A percentile compares a stretch with the other conserved stretches of the same genome.
phyloP scores from a whole-genome alignment of 345 rosid species.

The Angophora floribunda region DNA sequence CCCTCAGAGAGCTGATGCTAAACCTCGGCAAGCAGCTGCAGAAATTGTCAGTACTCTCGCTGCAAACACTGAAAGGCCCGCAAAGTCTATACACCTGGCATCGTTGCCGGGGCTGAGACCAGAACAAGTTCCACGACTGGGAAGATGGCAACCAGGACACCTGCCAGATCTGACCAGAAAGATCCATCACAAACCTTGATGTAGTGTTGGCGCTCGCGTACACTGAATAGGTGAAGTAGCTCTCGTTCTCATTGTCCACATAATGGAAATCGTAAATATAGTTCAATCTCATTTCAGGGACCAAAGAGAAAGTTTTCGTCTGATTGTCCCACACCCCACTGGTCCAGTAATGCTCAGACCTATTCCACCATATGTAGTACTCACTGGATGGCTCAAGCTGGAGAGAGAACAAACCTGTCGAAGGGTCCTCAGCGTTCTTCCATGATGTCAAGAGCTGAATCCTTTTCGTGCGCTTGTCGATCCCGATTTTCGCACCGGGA shows the following conservation, averaged over 20 bases:
- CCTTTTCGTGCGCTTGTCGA: too few species aligned
- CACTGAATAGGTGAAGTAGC: background rate
- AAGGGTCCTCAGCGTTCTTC: too few species aligned
- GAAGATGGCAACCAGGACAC: background rate
- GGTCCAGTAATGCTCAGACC: slow-evolving; percentile 30
- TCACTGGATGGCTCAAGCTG: too few species aligned
- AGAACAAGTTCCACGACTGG: background rate
- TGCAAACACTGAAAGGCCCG: background rate
- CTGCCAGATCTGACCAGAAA: background rate
- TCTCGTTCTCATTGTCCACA: background rate
- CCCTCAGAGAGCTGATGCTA: background rate
- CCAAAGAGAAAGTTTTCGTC: too few species aligned
- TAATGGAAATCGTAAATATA: background rate
- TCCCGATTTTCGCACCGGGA: too few species aligned
- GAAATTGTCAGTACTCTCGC: background rate
- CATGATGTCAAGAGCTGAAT: too few species aligned
- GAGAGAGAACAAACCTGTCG: too few species aligned
- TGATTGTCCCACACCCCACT: slow-evolving; percentile 80
- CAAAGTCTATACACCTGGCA: background rate
- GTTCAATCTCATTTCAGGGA: background rate
- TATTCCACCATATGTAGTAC: too few species aligned
- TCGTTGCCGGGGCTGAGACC: background rate
- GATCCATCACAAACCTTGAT: background rate
- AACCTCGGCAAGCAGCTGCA: background rate
- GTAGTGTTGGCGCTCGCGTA: background rate